phyloP scores from a whole-genome alignment of 768 basidiomycete genomes.

The Calocera viscosa region DNA sequence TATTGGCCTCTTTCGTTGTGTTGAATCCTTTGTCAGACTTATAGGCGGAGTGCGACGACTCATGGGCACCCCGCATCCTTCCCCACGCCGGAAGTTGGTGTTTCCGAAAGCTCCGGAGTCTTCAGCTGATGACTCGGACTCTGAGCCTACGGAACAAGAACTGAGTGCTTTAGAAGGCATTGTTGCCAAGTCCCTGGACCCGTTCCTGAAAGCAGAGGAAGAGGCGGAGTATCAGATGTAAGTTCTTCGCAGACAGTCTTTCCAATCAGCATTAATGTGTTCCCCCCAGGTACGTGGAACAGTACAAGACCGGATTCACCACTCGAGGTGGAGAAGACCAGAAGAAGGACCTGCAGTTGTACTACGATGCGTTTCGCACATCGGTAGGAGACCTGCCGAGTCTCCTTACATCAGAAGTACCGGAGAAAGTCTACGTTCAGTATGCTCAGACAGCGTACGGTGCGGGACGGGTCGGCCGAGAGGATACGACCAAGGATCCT shows the following conservation, averaged over 20 bases:
- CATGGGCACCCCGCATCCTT: slow-evolving; percentile 47
- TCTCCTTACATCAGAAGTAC: slow-evolving; percentile 7
- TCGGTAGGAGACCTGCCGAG: slow-evolving; percentile 27
- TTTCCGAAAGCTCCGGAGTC: slow-evolving; percentile 25
- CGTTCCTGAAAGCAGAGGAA: slow-evolving; percentile 50
- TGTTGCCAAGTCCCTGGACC: slow-evolving; percentile 46
- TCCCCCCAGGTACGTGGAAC: slow-evolving; percentile 52
- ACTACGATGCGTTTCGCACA: slow-evolving; percentile 41
- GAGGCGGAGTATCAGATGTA: slow-evolving; percentile 62
- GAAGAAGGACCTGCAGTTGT: slow-evolving; percentile 46
- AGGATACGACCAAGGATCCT: not conserved
- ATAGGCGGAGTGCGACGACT: slow-evolving; percentile 69
- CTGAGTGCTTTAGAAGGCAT: slow-evolving; percentile 44
- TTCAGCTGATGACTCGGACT: slow-evolving; percentile 7
- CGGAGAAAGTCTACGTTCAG: slow-evolving; percentile 18
- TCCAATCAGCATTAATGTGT: slow-evolving; percentile 1
- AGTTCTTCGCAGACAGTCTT: slow-evolving; percentile 16
- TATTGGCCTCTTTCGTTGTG: slow-evolving; percentile 1
- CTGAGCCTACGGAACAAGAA: slow-evolving; percentile 18
- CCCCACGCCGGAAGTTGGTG: slow-evolving; percentile 32
- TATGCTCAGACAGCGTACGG: slow-evolving; percentile 16
- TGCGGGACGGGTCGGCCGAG: not conserved
- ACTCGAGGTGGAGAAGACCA: slow-evolving; percentile 44
- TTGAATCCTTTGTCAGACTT: slow-evolving; percentile 34
- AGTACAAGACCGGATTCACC: slow-evolving; percentile 53